These are phyloP conservation scores for Gentiana straminea DNA, from an alignment of 257 asterid species.

Conservation along the genomic window DNA sequence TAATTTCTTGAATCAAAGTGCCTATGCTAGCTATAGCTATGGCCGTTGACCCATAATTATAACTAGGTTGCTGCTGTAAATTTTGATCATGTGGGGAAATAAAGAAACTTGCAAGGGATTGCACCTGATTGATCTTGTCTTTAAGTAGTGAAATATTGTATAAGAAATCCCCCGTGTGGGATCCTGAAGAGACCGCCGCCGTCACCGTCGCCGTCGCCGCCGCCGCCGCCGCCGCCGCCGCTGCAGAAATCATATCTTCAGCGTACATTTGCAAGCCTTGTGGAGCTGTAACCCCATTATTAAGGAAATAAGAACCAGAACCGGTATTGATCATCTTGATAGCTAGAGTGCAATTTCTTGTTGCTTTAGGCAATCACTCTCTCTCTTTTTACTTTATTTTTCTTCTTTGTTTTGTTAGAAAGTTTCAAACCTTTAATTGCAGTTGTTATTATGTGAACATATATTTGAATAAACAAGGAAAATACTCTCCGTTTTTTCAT, in stretches of 20 bases:
- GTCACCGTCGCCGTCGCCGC: conserved; percentile 21
- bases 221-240: conserved; percentile 7
- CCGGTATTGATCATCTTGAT: conserved; percentile 25
- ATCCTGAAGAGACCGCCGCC: conserved; percentile 9
- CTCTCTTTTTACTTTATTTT: background rate
- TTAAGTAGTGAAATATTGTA: conserved; percentile 53
- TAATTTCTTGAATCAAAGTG: conserved; percentile 68
- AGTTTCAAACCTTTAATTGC: background rate
- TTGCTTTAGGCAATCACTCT: background rate
- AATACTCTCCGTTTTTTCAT: no score
- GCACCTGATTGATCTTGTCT: conserved; percentile 52
- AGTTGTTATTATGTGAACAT: background rate
- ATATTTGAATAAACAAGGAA: background rate
- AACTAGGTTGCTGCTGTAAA: conserved; percentile 7
- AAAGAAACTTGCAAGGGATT: conserved; percentile 40
- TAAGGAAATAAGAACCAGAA: conserved; percentile 28
- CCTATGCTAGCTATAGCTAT: conserved; percentile 41
- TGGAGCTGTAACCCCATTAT: conserved; percentile 9
- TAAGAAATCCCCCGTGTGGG: conserved; percentile 30
- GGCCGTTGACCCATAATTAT: conserved; percentile 26
- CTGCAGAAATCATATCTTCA: conserved; percentile 13
- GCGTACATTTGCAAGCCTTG: conserved; percentile 28
- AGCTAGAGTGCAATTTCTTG: no score
- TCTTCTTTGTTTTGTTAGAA: background rate
- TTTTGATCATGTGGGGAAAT: conserved; percentile 19